Percentiles rank a stretch among this genome's conserved stretches.
Conservation (phyloP, 2,329 filamentous ascomycete genomes). For the Aureobasidium sp. region DNA sequence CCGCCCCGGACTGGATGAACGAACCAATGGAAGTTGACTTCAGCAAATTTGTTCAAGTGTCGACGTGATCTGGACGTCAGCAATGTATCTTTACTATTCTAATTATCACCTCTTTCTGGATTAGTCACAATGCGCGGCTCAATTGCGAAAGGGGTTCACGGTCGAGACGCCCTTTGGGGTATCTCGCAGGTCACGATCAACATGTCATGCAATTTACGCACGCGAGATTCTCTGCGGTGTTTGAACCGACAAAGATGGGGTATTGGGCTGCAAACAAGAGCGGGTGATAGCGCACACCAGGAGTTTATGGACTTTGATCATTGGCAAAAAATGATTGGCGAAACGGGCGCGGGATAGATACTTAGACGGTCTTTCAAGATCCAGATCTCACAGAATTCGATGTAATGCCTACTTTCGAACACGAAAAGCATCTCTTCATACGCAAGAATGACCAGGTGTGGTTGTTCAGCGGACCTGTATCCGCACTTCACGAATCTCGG, state of each 20-base stretch:
- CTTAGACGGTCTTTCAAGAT: neutral
- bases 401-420: neutral
- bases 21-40: constrained; percentile 24
- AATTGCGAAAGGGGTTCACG: neutral
- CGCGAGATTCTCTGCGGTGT: neutral
- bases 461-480: neutral
- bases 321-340: neutral
- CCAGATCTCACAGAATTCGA: neutral
- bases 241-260: neutral
- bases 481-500: neutral
- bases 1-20: constrained; percentile 12
- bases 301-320: neutral
- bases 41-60: constrained; percentile 21
- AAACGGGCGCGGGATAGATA: neutral
- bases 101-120: neutral
- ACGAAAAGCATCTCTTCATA: neutral
- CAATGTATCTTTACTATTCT: neutral
- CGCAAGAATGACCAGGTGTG: neutral
- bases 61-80: constrained; percentile 1
- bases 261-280: neutral
- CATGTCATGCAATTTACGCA: neutral
- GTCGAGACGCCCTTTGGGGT: neutral
- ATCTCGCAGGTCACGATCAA: constrained; percentile 6
- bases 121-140: constrained; percentile 5
- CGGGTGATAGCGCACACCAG: neutral